phyloP scores from a whole-genome alignment of 768 basidiomycete genomes.

The Leccinum boreale region DNA sequence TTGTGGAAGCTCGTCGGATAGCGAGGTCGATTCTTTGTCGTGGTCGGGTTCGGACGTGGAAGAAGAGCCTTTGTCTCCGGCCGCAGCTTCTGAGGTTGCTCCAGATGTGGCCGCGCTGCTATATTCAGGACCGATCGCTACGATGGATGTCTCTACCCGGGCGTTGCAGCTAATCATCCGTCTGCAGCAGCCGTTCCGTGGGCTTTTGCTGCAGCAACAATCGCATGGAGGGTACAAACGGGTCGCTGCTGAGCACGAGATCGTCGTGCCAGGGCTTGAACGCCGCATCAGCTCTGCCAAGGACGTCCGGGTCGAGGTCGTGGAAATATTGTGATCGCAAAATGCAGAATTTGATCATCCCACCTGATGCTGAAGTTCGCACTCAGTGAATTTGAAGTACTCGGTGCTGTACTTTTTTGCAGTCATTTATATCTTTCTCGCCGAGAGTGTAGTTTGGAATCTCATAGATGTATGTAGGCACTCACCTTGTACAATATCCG shows the following conservation, averaged over 20 bases:
- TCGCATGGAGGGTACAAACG: neutral
- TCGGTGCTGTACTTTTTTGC: neutral
- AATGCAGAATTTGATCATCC: too few relatives aligned
- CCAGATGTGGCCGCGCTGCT: neutral
- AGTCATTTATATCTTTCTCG: neutral
- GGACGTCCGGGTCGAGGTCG: neutral
- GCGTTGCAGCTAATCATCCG: slow-evolving; percentile 6
- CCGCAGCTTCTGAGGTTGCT: neutral
- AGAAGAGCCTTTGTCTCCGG: neutral
- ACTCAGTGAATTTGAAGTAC: neutral
- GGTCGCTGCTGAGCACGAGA: neutral
- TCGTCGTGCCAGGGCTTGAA: neutral
- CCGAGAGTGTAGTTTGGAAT: neutral
- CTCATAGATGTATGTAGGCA: neutral
- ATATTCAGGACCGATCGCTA: too few relatives aligned
- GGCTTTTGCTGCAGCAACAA: slow-evolving; percentile 3
- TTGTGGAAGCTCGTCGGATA: neutral
- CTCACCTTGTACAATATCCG: neutral
- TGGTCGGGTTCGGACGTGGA: neutral
- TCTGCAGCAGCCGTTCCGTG: slow-evolving; percentile 8
- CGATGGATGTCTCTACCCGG: neutral
- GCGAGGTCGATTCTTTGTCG: neutral
- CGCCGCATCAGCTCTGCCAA: neutral
- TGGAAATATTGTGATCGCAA: neutral
- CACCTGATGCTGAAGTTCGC: too few relatives aligned